phyloP scores from a whole-genome alignment of 2,329 filamentous ascomycete genomes.

The Epichloe typhina region DNA sequence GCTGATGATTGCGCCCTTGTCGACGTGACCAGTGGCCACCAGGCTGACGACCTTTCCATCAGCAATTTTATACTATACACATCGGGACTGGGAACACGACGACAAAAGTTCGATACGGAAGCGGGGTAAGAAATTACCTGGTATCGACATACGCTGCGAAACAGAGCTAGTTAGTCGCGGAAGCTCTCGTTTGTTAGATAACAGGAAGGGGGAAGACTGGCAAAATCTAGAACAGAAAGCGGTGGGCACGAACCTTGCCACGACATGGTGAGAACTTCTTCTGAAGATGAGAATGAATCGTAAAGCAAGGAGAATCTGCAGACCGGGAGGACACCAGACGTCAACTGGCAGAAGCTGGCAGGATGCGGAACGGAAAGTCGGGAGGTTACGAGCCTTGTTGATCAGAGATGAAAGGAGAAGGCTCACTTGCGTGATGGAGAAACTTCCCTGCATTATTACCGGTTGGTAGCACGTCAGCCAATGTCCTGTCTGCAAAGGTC shows the following conservation, averaged over 20 bases:
- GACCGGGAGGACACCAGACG: slow-evolving; percentile 1
- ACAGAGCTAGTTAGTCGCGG: slow-evolving; percentile 8
- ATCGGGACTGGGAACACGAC: slow-evolving; percentile 9
- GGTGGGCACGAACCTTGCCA: slow-evolving; percentile 50
- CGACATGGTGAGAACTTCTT: slow-evolving; percentile 41
- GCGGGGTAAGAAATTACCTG: slow-evolving; percentile 25
- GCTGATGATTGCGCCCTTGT: slow-evolving; percentile 78
- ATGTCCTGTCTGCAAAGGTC: slow-evolving; percentile 3
- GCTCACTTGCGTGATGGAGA: slow-evolving; percentile 5
- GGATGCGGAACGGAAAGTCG: not conserved
- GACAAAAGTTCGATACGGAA: not conserved
- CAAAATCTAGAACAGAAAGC: slow-evolving; percentile 2
- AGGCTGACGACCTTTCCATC: slow-evolving; percentile 43
- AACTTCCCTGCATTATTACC: not conserved
- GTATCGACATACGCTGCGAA: slow-evolving; percentile 36
- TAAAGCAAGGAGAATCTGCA: slow-evolving; percentile 1
- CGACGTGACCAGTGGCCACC: slow-evolving; percentile 63
- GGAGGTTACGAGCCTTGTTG: slow-evolving; percentile 1
- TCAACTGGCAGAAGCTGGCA: not conserved
- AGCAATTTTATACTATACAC: slow-evolving; percentile 7
- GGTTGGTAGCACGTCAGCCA: slow-evolving; percentile 3
- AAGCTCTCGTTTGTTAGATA: not conserved
- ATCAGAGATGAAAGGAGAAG: not conserved
- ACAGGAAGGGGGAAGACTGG: slow-evolving; percentile 15
- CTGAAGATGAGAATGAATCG: slow-evolving; percentile 1